Percentiles rank a stretch among this genome's conserved stretches.
Conservation (phyloP, 345 rosid species). For the Combretum micranthum region DNA sequence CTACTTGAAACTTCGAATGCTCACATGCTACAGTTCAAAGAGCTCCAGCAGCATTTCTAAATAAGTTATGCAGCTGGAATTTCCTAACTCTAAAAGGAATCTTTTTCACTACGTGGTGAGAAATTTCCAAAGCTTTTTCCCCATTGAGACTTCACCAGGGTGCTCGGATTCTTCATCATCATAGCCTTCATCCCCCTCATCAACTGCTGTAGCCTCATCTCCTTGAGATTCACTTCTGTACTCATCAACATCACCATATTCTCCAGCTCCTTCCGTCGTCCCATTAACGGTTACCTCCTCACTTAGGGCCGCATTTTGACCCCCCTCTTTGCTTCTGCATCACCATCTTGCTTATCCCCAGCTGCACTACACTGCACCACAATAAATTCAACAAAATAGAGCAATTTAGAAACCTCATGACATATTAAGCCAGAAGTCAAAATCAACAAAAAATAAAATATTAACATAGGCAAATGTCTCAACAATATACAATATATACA, state of each 20-base stretch:
- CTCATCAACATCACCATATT: neutral
- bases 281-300: constrained; percentile 61
- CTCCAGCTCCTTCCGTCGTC: constrained; percentile 35
- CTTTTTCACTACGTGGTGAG: constrained; percentile 48
- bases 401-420: neutral
- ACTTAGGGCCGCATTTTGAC: constrained; percentile 38
- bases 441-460: neutral
- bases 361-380: constrained; percentile 34
- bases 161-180: constrained; percentile 54
- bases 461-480: too few species aligned
- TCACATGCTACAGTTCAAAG: constrained; percentile 6
- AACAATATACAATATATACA: neutral
- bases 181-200: constrained; percentile 34
- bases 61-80: constrained; percentile 12
- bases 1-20: too few species aligned
- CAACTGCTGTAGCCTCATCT: constrained; percentile 13
- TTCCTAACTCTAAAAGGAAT: neutral
- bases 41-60: constrained; percentile 29
- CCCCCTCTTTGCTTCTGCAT: constrained; percentile 30
- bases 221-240: constrained; percentile 13
- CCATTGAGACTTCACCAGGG: constrained; percentile 73
- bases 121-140: constrained; percentile 93
- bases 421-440: neutral
- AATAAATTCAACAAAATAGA: neutral
- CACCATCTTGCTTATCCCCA: constrained; percentile 29